Base-by-base conservation (phyloP, 306 rosid species). In the Cicer arietinum region DNA sequence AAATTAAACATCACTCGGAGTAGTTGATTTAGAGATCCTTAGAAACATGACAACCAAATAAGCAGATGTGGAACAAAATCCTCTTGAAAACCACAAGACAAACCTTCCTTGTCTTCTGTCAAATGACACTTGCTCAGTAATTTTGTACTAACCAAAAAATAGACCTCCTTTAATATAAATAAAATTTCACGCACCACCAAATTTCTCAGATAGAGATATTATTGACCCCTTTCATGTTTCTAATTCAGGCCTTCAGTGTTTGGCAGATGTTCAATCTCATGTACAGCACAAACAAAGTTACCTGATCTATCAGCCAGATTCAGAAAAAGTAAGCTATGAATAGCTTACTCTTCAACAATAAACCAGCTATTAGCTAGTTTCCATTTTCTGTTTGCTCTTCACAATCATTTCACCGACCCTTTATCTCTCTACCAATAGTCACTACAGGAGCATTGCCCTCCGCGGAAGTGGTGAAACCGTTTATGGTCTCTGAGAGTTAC, bases 401-500 rank as follows among this genome's bases (percentile, higher is more conserved):
- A 7, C 6, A 7, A 12, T n/a, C 4, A 35, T 59, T 11, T 59
- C 1, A 30, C 10, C 16, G 12, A 59, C 18, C n/a, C 44, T 59
- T 12, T n/a, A 59, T 47, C 30, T 69, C 54, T 54, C 82, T 92
- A 92, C 94, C 96, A 92, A 69, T 80, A 86, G 73, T 88, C 92
- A 17, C 67, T 70, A 79, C 92, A 92, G 41, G 96, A 90, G 86
- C 96, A 90, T 17, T 50, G 86, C 30, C 95, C 98, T 71, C 79
- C 83, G 5, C 68, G 80, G 67, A 94, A 91, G 83, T 85, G 97
- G 83, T 94, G 96, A 79, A 91, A 85, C 80, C 92, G 89, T 59
- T 67, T 83, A 62, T 86, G 93, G 68, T 91, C 97, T 80, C 97
- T 85, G 43, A 91, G 72, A 43, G 85, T 79, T 71, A 94, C 87